Base-by-base conservation (phyloP, 768 basidiomycete species). In the Amanita fuliginea region DNA sequence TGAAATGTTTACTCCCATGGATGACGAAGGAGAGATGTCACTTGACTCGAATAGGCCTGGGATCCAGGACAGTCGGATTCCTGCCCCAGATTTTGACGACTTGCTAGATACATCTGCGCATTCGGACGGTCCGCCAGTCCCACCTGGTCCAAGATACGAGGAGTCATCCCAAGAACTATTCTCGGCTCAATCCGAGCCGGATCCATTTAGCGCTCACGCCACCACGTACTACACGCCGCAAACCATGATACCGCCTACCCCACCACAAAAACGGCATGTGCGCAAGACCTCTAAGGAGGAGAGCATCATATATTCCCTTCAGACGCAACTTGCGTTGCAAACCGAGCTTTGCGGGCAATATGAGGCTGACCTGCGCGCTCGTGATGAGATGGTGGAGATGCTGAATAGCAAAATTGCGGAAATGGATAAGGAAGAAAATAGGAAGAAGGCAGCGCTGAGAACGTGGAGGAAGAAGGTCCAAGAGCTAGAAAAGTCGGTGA, bases 401-500 rank as follows among this genome's bases (percentile, higher is more conserved):
- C 67, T 90, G 5, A 71, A 70, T 11, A 63, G 68, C 57, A 78
- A 78, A 46, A 61, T 86, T 24, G 64, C 70, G 0, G 71, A 70
- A 1, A 59, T 74, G 7, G 82, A 87, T 62, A 74, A 72, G 49
- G 85, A 87, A 51, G 78, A 76, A n/a, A 67, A 68, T 22, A 78
- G 79, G 59, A 76, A 82, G 46, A 75, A 72, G 59, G 65, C 52
- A 13, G 67, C 75, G 0, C 61, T 86, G 30, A 68, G 75, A 34
- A 66, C 66, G 14, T 87, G 85, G 81, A 84, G 81, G 68, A 85
- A 84, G 68, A 86, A 85, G 55, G 82, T 88, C 3, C 70, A 71
- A 47, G 85, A 88, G 54, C 66, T 91, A 42, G 86, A 90, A 65
- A 74, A 70, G 54, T 69, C 77, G 52, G 81, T 81, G 46, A 73